Base-by-base conservation (phyloP, 2,329 filamentous ascomycete species). In the Stagonosporopsis tanaceti region DNA sequence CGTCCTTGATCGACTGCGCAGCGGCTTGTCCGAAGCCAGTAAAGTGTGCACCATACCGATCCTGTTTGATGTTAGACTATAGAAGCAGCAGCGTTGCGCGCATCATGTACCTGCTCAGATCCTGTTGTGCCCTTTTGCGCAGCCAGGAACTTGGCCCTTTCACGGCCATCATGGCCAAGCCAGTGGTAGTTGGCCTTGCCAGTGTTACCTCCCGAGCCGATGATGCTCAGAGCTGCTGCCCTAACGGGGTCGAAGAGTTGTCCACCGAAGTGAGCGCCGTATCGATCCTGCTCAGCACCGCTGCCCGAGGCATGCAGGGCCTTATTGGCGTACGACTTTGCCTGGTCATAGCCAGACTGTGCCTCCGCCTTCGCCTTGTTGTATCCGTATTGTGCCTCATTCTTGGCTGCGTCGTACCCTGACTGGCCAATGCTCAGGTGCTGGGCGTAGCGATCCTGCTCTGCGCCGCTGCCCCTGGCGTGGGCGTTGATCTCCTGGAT, bases 211-310 rank as follows among this genome's bases (percentile, higher is more conserved):
- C 68, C 65, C 3, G 61, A 61, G 14, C 63, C 52, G 25, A 67
- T 50, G 11, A 75, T 59, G 45, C 62, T 67, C 37, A 61, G 48
- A 4, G 69, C 68, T 1, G 72, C 66, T 4, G 65, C 53, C 20
- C 61, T 59, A 8, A 74, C 71, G 12, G 63, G 65, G 27, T 72
- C 62, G 1, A 67, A 60, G 39, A 71, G 37, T 35, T 47, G 67
- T 2, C 67, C 54, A 44, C 66, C 63, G 45, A 76, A 76, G 55
- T 74, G 68, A n/a, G 57, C 32, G 24, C 60, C 64, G 46, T 74
- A 74, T 22, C 72, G 63, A 44, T 74, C 72, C 50, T 74, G 71
- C 52, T 74, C 71, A 7, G 71, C 70, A 30, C 71, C 71, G 7
- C 55, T 54, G 48, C 70, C 70, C 44, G 68, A 68, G 47, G 61